Evolutionary conservation across 192 early-diverging fungal species (phyloP), one percentile per base, ranked within the genome.

Genomic region (Mortierella alpina): DNA sequence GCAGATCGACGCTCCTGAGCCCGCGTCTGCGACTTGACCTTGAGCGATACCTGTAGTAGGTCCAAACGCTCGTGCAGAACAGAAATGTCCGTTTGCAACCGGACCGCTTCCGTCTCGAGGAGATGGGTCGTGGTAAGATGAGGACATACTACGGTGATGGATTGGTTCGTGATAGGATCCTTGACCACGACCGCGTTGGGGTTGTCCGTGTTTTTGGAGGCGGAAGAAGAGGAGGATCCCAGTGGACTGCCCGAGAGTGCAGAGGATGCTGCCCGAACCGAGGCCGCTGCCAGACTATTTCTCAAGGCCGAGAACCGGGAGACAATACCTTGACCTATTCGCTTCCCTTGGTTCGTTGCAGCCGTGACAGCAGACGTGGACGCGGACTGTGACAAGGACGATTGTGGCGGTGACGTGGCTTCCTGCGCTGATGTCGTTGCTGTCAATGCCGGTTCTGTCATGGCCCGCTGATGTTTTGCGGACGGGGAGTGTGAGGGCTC

Each of bases 41-140:
- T 72, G 54, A 80, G 77, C 5, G 77, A 80, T 47, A 72, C 65
- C 58, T 80, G 77, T 14, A 80, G 58, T 4, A 80, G 14, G 23
- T 80, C 77, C 59, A 80, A 22, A 31, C 77, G 64, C 49, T 80
- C 77, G 40, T 80, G 77, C 2, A 80, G 55, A 6, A 80, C 77
- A 17, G 77, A 72, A n/a, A 80, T 64, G 3, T 80, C 77, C 1
- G 77, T 80, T 41, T 80, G 77, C 0, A 80, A 60, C 0, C 70
- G 69, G 1, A 80, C 66, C 7, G 72, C 59, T 20, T 80, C 77
- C 0, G 69, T 68, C 53, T 80, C 77, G 14, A 80, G 49, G 2
- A 67, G 57, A 47, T 68, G 59, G 0, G 70, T 68, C 23, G 70
- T 57, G 18, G 50, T 47, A 18, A 72, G 18, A 6, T 80, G 77